Conservation (phyloP, 139 green algal genomes). For the Volvox reticuliferus region DNA sequence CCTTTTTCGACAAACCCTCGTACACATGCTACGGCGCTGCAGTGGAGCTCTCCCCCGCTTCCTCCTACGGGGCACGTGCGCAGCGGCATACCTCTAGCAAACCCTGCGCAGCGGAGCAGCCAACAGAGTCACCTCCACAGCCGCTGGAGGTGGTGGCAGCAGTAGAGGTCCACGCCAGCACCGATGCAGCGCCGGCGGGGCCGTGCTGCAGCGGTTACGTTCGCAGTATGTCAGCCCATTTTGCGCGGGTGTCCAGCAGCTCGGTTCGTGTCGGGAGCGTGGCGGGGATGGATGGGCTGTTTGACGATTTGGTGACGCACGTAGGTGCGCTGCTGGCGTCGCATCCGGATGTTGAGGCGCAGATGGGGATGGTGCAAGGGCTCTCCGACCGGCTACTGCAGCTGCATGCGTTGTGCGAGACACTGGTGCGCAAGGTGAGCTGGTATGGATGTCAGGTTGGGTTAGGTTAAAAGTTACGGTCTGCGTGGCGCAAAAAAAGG, state of each 20-base stretch:
- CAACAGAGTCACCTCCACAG: neutral
- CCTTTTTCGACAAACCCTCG: slow-evolving; percentile 15
- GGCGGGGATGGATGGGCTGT: neutral
- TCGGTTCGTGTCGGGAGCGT: no score
- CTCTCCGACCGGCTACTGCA: slow-evolving; percentile 23
- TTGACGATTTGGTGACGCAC: slow-evolving; percentile 20
- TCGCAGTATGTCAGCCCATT: slow-evolving; percentile 11
- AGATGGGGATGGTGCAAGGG: slow-evolving; percentile 28
- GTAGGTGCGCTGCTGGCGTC: slow-evolving; percentile 19
- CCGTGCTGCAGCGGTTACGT: slow-evolving; percentile 23
- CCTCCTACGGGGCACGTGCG: neutral
- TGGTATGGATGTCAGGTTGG: neutral
- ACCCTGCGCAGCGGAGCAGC: neutral
- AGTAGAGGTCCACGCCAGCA: neutral
- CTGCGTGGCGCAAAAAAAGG: no score
- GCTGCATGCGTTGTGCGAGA: slow-evolving; percentile 29
- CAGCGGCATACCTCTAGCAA: neutral
- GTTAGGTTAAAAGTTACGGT: no score
- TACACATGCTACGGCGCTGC: slow-evolving; percentile 2
- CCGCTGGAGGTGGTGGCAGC: no score
- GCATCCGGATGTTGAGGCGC: slow-evolving; percentile 30
- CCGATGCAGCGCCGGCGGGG: neutral
- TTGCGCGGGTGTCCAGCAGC: neutral
- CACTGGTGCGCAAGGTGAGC: slow-evolving; percentile 35
- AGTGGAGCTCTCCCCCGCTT: neutral